A percentile compares a stretch with the other conserved stretches of the same genome.
Evolutionary conservation across 108 stramenopile genomes (phyloP).

Genomic region (Nitzschia sp.): DNA sequence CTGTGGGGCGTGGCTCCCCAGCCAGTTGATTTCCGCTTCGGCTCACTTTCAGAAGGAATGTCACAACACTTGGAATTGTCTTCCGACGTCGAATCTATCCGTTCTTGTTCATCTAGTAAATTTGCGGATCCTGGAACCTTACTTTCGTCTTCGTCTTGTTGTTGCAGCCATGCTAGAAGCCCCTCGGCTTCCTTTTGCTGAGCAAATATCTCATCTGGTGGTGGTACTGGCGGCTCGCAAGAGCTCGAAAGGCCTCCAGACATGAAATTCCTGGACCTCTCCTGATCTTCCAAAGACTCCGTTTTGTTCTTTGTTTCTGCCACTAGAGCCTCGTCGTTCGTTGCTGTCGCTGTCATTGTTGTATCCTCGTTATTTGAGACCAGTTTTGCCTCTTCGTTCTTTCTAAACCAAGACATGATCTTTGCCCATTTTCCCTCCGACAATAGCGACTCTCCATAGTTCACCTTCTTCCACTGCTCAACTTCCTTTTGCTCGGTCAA

Average conservation of each 20-base stretch:
- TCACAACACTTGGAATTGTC: not conserved
- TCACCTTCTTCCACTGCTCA: slow-evolving; percentile 24
- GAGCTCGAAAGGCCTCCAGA: not conserved
- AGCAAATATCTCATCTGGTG: not conserved
- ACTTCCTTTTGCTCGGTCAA: slow-evolving; percentile 14
- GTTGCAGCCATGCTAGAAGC: not conserved
- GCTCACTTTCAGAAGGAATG: not conserved
- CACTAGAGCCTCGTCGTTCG: no score
- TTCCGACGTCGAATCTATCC: not conserved
- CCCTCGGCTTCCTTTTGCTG: not conserved
- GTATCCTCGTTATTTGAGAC: not conserved
- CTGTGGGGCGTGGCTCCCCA: no score
- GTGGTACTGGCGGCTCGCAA: not conserved
- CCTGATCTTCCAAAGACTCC: not conserved
- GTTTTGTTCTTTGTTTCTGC: no score
- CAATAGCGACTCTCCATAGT: slow-evolving; percentile 16
- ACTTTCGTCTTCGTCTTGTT: not conserved
- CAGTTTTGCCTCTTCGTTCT: not conserved
- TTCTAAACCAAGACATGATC: slow-evolving; percentile 8
- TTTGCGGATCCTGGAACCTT: not conserved
- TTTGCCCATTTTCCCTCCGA: slow-evolving; percentile 1
- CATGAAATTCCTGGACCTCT: not conserved
- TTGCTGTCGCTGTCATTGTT: not conserved
- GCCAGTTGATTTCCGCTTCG: no score
- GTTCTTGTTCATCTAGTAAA: not conserved